phyloP scores from a whole-genome alignment of 2,329 filamentous ascomycete genomes.

The Rachicladosporium sp. region DNA sequence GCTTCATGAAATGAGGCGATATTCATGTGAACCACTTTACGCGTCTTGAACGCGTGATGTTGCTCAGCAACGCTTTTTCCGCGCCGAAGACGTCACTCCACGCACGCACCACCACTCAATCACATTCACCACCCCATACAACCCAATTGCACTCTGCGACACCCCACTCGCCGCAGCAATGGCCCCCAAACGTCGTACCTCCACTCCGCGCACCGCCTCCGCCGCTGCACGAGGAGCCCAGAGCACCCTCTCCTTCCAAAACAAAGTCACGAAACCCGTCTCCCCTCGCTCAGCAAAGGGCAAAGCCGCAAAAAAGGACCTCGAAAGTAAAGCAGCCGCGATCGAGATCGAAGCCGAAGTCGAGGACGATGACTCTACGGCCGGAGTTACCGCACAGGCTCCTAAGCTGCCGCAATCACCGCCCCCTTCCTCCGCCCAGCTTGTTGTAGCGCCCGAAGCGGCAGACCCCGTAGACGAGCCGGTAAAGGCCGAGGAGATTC shows the following conservation, averaged over 20 bases:
- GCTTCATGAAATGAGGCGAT: no score
- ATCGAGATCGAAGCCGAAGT: conserved; percentile 16
- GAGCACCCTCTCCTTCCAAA: conserved; percentile 51
- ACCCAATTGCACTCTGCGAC: no score
- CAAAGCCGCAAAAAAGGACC: conserved; percentile 26
- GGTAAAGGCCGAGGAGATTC: conserved; percentile 17
- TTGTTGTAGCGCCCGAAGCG: conserved; percentile 17
- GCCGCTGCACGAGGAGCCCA: conserved; percentile 23
- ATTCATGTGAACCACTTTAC: no score
- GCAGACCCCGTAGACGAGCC: conserved; percentile 14
- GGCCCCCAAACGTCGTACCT: conserved; percentile 33
- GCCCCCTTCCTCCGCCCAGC: conserved; percentile 10
- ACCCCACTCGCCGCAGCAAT: conserved; percentile 15
- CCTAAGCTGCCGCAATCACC: conserved; percentile 25
- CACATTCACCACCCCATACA: no score
- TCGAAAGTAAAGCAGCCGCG: conserved; percentile 17
- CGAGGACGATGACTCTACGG: conserved; percentile 4
- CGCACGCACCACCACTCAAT: no score
- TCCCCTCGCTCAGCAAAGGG: conserved; percentile 22
- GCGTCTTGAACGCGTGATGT: no score
- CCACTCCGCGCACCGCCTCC: conserved; percentile 31
- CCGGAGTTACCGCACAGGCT: conserved; percentile 27
- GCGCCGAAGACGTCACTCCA: no score
- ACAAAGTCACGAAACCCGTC: conserved; percentile 46
- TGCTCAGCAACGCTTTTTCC: no score